phyloP scores from a whole-genome alignment of 2,329 filamentous ascomycete genomes.

The Penicillium hordei region DNA sequence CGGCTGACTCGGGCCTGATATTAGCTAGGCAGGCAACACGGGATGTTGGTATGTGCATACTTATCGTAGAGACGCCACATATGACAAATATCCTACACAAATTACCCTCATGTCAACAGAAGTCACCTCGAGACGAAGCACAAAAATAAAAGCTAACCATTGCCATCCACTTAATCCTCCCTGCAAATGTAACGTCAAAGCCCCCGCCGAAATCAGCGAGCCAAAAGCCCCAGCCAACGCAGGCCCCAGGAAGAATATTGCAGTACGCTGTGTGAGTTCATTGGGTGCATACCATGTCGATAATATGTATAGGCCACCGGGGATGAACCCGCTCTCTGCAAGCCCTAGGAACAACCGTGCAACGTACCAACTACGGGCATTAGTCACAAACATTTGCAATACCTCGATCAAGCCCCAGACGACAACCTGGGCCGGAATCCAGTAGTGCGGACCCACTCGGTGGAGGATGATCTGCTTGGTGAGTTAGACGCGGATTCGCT shows the following conservation, averaged over 20 bases:
- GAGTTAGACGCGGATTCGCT: not conserved
- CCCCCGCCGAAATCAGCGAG: not conserved
- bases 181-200: not conserved
- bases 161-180: not conserved
- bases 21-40: not conserved
- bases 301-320: not conserved
- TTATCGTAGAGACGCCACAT: not conserved
- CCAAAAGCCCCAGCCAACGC: not conserved
- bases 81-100: not conserved
- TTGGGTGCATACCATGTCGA: not conserved
- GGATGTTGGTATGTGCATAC: not conserved
- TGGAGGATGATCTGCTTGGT: not conserved
- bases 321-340: not conserved
- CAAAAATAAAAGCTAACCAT: not conserved
- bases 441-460: not conserved
- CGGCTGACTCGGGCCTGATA: not conserved
- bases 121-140: not conserved
- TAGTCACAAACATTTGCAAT: not conserved
- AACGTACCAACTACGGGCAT: not conserved
- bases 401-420: not conserved
- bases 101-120: not conserved
- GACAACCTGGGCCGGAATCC: not conserved
- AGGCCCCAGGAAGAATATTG: not conserved
- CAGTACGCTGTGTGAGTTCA: not conserved
- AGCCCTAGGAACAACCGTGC: not conserved